Evolutionary conservation across 192 early-diverging fungal species (phyloP).

Genomic region (Entomortierella chlamydospora): DNA sequence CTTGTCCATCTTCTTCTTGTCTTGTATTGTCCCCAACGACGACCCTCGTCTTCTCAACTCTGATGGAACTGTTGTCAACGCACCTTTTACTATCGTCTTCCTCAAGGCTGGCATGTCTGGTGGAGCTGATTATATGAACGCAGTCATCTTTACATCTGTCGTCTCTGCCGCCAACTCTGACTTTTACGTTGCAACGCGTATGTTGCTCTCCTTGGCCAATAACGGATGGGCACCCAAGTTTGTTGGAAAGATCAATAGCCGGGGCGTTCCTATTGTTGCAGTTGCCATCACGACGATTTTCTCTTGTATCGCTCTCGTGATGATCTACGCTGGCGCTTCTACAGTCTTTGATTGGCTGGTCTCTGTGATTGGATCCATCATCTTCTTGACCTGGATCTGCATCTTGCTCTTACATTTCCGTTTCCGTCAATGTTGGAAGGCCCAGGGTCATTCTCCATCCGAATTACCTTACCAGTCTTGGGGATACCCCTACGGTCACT

Average conservation of each 20-base stretch:
- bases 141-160: constrained; percentile 72
- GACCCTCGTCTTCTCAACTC: constrained; percentile 59
- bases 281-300: constrained; percentile 63
- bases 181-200: constrained; percentile 73
- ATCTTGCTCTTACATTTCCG: constrained; percentile 85
- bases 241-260: constrained; percentile 53
- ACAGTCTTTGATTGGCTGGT: constrained; percentile 74
- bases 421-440: constrained; percentile 80
- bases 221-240: constrained; percentile 70
- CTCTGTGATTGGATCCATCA: constrained; percentile 77
- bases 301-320: constrained; percentile 69
- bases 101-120: constrained; percentile 60
- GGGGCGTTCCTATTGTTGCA: constrained; percentile 71
- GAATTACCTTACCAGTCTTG: constrained; percentile 80
- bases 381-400: constrained; percentile 85
- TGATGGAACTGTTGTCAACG: constrained; percentile 57
- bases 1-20: constrained; percentile 70
- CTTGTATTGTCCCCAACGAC: constrained; percentile 69
- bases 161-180: constrained; percentile 78
- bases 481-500: constrained; percentile 78
- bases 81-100: constrained; percentile 77
- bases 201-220: constrained; percentile 66
- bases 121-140: constrained; percentile 75
- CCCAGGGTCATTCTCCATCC: constrained; percentile 69
- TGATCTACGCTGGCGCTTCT: constrained; percentile 58